Base-by-base conservation (phyloP, 2,329 filamentous ascomycete species). In the Clonostachys sp. region DNA sequence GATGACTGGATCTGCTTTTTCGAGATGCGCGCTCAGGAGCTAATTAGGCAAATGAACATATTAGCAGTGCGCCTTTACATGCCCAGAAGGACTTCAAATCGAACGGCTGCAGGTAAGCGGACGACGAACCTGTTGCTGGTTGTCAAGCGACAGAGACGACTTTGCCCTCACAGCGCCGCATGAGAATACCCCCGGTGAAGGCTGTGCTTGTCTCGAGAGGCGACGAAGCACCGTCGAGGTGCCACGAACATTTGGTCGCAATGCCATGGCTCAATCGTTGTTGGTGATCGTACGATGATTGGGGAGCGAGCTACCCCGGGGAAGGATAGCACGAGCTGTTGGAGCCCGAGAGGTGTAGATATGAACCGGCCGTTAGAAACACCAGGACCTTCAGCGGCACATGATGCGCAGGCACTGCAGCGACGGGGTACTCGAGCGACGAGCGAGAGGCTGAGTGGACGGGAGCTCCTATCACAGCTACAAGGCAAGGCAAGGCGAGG, bases 1-100 rank as follows among this genome's bases (percentile, higher is more conserved):
- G 55, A 97, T 86, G 44, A 84, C 76, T 41, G 92, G 89, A 66
- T 97, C 94, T 55, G 90, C 89, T 60, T 94, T 80, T 63, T 91
- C 78, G 45, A 99, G 80, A 62, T 87, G 77, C 48, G 87, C 79
- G 42, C 87, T 81, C 46, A 99, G 84, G 47, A 96, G 73, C 91
- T 96, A 55, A 39, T 30, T 30, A 10, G 9, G 47, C 43, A 43
- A 30, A 30, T 14, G 20, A n/a, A 20, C 36, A 17, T 12, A 34
- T 49, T 57, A 40, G 41, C 30, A 42, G 44, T 45, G 9, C 18
- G 12, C 9, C 30, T 35, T 12, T n/a, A 12, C 24, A 14, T 12
- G 7, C 20, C 12, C 4, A 14, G 34, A n/a, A 6, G 12, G 42
- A 17, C n/a, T 44, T 40, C 24, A n/a, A 17, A 30, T n/a, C 24